Conservation (phyloP, 2,329 filamentous ascomycete species). For the Beauveria rudraprayagi region DNA sequence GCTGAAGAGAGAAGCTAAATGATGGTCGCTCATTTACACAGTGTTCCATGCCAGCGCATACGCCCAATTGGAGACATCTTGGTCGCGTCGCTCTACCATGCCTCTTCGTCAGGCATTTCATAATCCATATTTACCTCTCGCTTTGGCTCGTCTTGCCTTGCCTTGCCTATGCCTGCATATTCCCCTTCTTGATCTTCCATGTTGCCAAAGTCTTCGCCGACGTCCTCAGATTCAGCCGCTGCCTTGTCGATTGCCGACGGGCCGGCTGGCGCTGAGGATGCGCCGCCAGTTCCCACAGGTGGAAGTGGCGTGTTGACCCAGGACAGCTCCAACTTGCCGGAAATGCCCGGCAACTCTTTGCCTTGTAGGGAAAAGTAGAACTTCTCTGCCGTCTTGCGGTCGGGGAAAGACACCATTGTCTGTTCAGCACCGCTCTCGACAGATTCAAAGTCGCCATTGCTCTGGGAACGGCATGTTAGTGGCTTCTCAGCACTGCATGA, state of each 20-base stretch:
- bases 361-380: conserved; percentile 53
- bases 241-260: conserved; percentile 10
- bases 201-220: conserved; percentile 12
- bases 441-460: conserved; percentile 54
- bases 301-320: conserved; percentile 43
- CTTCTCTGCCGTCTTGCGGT: conserved; percentile 63
- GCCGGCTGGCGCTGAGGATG: background rate
- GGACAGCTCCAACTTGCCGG: conserved; percentile 53
- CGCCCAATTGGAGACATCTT: background rate
- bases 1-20: background rate
- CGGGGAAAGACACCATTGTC: conserved; percentile 55
- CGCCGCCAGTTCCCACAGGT: conserved; percentile 12
- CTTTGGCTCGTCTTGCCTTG: conserved; percentile 20
- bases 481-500: background rate
- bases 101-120: conserved; percentile 44
- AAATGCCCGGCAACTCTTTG: conserved; percentile 52
- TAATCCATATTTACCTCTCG: conserved; percentile 42
- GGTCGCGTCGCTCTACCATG: conserved; percentile 25
- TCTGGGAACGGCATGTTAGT: conserved; percentile 30
- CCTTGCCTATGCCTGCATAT: conserved; percentile 6
- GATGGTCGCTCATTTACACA: background rate
- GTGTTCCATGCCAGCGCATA: background rate
- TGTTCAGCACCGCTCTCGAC: conserved; percentile 40
- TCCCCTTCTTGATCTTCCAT: conserved; percentile 17
- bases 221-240: conserved; percentile 10